phyloP scores from a whole-genome alignment of 805 yeast genomes.

The Kluyveromyces dobzhanskii region DNA sequence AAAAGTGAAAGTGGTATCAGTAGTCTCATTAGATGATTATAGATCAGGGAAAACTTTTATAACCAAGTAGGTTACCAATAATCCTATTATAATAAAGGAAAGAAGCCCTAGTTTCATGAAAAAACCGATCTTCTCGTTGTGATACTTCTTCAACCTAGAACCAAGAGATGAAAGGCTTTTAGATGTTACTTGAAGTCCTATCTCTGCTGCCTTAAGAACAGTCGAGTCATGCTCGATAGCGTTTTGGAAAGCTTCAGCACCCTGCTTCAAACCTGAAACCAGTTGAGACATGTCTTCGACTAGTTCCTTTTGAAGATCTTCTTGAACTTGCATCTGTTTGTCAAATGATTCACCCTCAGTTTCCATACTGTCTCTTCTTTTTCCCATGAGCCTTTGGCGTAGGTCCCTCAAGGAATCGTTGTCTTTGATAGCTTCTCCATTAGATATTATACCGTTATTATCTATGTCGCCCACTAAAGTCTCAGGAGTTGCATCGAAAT shows the following conservation, averaged over 20 bases:
- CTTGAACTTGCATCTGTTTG: conserved; percentile 30
- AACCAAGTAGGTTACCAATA: conserved; percentile 29
- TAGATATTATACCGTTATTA: not conserved
- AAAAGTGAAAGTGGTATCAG: no score
- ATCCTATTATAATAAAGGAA: conserved; percentile 23
- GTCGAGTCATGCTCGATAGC: conserved; percentile 33
- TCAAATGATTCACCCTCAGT: conserved; percentile 19
- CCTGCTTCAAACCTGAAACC: conserved; percentile 31
- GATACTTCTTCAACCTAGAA: conserved; percentile 25
- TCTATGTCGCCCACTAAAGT: not conserved
- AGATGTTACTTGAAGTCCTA: conserved; percentile 34
- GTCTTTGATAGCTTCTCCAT: conserved; percentile 11
- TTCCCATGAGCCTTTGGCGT: conserved; percentile 27
- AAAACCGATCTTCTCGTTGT: conserved; percentile 25
- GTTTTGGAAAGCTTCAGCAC: conserved; percentile 34
- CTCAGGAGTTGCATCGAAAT: conserved; percentile 18
- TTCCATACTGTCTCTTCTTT: conserved; percentile 5
- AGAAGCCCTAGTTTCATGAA: conserved; percentile 21
- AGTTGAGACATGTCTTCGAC: conserved; percentile 33
- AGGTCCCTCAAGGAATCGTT: conserved; percentile 26
- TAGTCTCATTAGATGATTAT: conserved; percentile 7
- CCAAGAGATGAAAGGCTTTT: conserved; percentile 27
- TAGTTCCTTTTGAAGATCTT: conserved; percentile 31
- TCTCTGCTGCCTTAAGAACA: conserved; percentile 34
- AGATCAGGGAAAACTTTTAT: conserved; percentile 34